phyloP scores from a whole-genome alignment of 1,139 yeast species.

The Saccharomyces hybrid region DNA sequence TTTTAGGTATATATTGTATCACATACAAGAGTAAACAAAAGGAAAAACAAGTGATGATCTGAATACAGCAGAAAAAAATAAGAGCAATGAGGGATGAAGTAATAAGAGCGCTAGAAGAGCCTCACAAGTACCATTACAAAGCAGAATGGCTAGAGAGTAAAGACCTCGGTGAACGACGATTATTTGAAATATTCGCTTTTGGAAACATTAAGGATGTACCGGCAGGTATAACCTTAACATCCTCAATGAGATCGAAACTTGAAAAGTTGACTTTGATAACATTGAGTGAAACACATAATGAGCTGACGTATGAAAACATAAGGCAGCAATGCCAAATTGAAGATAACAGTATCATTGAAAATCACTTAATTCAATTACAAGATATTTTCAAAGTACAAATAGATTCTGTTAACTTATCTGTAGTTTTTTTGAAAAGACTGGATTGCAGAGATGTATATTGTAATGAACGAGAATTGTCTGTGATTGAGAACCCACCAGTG shows the following conservation, averaged over 20 bases:
- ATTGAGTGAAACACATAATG: conserved; percentile 13
- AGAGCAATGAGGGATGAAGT: background rate
- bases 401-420: conserved; percentile 18
- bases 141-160: conserved; percentile 18
- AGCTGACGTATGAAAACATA: conserved; percentile 14
- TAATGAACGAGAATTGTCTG: conserved; percentile 16
- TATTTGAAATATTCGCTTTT: conserved; percentile 25
- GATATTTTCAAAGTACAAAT: conserved; percentile 16
- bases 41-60: background rate
- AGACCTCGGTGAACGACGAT: conserved; percentile 5
- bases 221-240: background rate
- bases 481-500: conserved; percentile 4
- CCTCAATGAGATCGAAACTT: conserved; percentile 12
- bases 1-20: background rate
- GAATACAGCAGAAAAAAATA: background rate
- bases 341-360: conserved; percentile 14
- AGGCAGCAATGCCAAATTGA: conserved; percentile 11
- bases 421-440: conserved; percentile 10
- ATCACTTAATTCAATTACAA: conserved; percentile 16
- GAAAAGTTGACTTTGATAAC: conserved; percentile 19
- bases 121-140: conserved; percentile 18
- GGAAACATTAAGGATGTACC: conserved; percentile 20
- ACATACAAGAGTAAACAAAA: background rate
- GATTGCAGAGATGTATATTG: conserved; percentile 27
- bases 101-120: conserved; percentile 14